Evolutionary conservation across 1,284 basidiomycete species (phyloP).

Genomic region (Cutaneotrichosporon cyanovorans): DNA sequence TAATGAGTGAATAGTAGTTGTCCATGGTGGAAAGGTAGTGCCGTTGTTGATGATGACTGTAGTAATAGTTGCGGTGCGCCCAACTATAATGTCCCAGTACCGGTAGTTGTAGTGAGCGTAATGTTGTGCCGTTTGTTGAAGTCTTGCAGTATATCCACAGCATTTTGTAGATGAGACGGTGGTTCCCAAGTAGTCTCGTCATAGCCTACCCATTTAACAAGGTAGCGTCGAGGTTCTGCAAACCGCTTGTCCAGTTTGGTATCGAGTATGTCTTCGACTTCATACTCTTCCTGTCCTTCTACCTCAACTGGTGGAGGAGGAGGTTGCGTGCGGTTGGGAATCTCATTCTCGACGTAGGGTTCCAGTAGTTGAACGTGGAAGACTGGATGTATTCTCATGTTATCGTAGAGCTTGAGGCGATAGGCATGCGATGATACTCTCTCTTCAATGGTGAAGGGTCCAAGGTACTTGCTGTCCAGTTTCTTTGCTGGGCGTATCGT

Average conservation of each 20-base stretch:
- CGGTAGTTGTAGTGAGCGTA: too few relatives aligned
- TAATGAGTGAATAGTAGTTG: too few relatives aligned
- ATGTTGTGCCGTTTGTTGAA: too few relatives aligned
- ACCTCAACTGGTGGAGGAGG: constrained; percentile 27
- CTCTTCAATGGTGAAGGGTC: constrained; percentile 42
- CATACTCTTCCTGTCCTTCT: constrained; percentile 21
- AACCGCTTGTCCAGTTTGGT: background rate
- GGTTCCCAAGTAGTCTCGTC: constrained; percentile 8
- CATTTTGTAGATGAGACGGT: background rate
- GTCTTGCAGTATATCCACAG: background rate
- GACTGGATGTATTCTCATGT: background rate
- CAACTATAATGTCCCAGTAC: too few relatives aligned
- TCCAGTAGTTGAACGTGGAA: background rate
- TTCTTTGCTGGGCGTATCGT: constrained; percentile 46
- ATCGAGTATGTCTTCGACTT: constrained; percentile 29
- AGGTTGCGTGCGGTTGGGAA: too few relatives aligned
- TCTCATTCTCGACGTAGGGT: background rate
- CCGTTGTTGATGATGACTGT: too few relatives aligned
- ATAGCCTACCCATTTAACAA: constrained; percentile 7
- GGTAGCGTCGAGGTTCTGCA: background rate
- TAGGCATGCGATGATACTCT: too few relatives aligned
- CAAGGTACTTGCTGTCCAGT: constrained; percentile 42
- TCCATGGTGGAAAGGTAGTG: too few relatives aligned
- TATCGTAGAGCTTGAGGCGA: too few relatives aligned
- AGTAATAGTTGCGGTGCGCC: too few relatives aligned